Conservation (phyloP, 202 grass and related monocot genomes). For the Elaeis oleifera region DNA sequence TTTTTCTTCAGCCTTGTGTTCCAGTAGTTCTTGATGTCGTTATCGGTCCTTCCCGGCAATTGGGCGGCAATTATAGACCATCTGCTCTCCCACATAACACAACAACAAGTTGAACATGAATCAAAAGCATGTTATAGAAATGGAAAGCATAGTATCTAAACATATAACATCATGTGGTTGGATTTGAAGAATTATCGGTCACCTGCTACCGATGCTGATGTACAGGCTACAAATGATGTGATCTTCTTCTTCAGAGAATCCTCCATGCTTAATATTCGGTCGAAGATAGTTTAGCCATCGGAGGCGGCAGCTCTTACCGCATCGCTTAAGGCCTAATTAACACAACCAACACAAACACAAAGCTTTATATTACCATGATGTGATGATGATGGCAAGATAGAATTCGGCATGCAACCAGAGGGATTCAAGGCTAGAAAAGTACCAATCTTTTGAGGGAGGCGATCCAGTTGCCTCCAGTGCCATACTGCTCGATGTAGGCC, state of each 20-base stretch:
- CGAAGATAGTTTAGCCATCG: slow-evolving; percentile 99
- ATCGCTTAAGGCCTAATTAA: slow-evolving; percentile 71
- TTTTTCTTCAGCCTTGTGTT: slow-evolving; percentile 97
- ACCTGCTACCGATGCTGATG: slow-evolving; percentile 98
- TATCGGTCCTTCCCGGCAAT: slow-evolving; percentile 92
- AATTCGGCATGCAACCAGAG: too few species aligned
- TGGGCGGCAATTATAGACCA: slow-evolving; percentile 96
- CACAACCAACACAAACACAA: background rate
- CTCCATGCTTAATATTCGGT: slow-evolving; percentile 84
- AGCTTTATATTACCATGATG: too few species aligned
- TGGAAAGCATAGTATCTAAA: too few species aligned
- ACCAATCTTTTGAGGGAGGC: slow-evolving; percentile 97
- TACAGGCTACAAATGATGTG: slow-evolving; percentile 79
- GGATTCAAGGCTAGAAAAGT: background rate
- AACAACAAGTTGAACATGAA: too few species aligned
- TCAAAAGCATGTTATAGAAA: too few species aligned
- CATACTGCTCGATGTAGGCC: slow-evolving; percentile 87
- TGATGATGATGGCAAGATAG: too few species aligned
- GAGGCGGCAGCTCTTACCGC: slow-evolving; percentile 96
- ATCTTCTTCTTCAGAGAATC: slow-evolving; percentile 95
- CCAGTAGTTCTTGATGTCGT: slow-evolving; percentile 99
- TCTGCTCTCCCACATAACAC: slow-evolving; percentile 27
- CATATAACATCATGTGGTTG: too few species aligned
- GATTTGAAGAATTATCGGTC: background rate
- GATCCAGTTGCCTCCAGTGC: slow-evolving; percentile 96